Percentiles rank a stretch among this genome's conserved stretches.
phyloP scores from a whole-genome alignment of 805 yeast species.

The Wickerhamiella galacta region DNA sequence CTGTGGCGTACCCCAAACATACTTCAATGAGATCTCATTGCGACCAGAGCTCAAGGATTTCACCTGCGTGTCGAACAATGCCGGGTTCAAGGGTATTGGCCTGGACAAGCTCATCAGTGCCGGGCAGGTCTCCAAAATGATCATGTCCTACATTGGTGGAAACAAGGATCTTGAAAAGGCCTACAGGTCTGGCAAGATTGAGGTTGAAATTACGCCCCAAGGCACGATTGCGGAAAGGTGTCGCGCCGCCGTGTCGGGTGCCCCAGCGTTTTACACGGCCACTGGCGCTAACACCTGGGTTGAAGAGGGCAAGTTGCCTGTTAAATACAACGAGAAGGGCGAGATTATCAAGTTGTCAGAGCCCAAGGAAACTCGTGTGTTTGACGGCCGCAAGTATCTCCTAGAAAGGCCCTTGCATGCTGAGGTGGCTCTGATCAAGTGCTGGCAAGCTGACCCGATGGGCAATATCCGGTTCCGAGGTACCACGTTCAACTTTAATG shows the following conservation, averaged over 20 bases:
- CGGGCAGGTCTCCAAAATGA: constrained; percentile 30
- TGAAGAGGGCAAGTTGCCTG: constrained; percentile 32
- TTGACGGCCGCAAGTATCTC: constrained; percentile 28
- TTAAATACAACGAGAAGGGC: constrained; percentile 25
- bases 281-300: constrained; percentile 38
- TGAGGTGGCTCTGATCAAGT: constrained; percentile 35
- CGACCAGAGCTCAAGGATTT: constrained; percentile 24
- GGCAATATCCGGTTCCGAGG: constrained; percentile 35
- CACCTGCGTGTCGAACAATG: constrained; percentile 33
- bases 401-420: constrained; percentile 30
- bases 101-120: constrained; percentile 26
- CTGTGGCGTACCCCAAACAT: constrained; percentile 32
- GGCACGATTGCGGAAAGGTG: constrained; percentile 35
- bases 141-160: constrained; percentile 32
- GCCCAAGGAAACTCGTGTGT: constrained; percentile 29
- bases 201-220: constrained; percentile 34
- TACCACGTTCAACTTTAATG: constrained; percentile 31
- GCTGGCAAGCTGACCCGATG: constrained; percentile 31
- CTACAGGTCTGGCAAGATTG: constrained; percentile 29
- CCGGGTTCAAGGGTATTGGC: constrained; percentile 31
- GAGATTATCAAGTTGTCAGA: constrained; percentile 23
- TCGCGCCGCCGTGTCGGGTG: constrained; percentile 33
- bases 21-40: constrained; percentile 25
- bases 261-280: constrained; percentile 34
- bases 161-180: constrained; percentile 27